These are phyloP conservation scores for Starmerella asiatica DNA, from an alignment of 805 yeast species.

Conservation along the genomic window DNA sequence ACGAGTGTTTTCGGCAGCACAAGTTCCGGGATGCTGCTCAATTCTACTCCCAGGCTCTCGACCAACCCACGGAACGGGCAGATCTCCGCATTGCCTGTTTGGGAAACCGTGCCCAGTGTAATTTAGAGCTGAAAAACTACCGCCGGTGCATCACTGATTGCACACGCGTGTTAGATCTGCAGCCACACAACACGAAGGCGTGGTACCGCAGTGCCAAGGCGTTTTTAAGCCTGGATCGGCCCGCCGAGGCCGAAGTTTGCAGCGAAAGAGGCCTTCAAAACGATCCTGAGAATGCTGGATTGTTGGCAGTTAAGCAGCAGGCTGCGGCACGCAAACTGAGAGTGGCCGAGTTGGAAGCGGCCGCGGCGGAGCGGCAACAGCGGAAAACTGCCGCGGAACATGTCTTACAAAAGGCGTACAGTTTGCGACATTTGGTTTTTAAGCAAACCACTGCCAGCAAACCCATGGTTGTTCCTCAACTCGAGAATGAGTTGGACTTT, in stretches of 20 bases:
- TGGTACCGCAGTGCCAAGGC: constrained; percentile 76
- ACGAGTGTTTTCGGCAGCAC: constrained; percentile 63
- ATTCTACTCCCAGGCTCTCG: constrained; percentile 68
- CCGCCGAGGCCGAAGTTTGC: constrained; percentile 59
- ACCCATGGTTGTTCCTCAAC: constrained; percentile 34
- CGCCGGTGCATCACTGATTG: constrained; percentile 81
- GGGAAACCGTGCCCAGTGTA: constrained; percentile 82
- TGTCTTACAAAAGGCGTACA: constrained; percentile 42
- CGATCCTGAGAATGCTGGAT: constrained; percentile 47
- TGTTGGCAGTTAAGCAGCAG: constrained; percentile 34
- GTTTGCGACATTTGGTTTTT: constrained; percentile 35
- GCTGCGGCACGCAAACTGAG: constrained; percentile 30
- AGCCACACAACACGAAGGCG: constrained; percentile 69
- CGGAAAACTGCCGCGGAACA: constrained; percentile 21
- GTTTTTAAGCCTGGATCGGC: constrained; percentile 48
- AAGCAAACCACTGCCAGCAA: constrained; percentile 8
- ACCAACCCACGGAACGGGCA: constrained; percentile 32
- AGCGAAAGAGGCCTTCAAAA: constrained; percentile 49
- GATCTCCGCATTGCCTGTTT: constrained; percentile 39
- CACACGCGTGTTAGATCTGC: constrained; percentile 42
- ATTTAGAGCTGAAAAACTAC: constrained; percentile 70
- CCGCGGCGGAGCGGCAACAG: constrained; percentile 3
- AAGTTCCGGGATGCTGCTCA: constrained; percentile 65
- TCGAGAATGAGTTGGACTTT: constrained; percentile 28
- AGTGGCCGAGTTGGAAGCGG: constrained; percentile 12